phyloP scores from a whole-genome alignment of 2,329 filamentous ascomycete species.

The Chalaropsis ovoidea region DNA sequence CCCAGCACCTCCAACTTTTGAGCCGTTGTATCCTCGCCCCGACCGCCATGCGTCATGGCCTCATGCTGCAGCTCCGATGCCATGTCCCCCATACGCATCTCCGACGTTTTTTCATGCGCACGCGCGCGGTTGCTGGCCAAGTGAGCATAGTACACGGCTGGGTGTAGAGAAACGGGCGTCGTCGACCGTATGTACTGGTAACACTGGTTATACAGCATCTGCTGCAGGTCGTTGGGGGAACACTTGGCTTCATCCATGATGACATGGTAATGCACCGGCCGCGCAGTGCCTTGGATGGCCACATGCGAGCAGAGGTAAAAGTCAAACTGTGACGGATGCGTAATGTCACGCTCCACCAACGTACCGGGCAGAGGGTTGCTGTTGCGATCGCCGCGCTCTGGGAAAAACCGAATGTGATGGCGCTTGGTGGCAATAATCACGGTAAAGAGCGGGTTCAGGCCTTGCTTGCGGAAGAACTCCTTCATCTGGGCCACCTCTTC shows the following conservation, averaged over 20 bases:
- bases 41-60: not conserved
- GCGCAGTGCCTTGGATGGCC: slow-evolving; percentile 87
- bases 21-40: not conserved
- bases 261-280: slow-evolving; percentile 86
- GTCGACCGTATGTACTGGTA: slow-evolving; percentile 90
- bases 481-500: slow-evolving; percentile 68
- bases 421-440: slow-evolving; percentile 87
- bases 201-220: slow-evolving; percentile 87
- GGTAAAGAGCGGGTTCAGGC: slow-evolving; percentile 56
- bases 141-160: slow-evolving; percentile 93
- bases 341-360: slow-evolving; percentile 79
- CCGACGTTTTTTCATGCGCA: slow-evolving; percentile 52
- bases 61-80: slow-evolving; percentile 10
- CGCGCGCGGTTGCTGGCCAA: slow-evolving; percentile 72
- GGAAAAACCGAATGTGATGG: slow-evolving; percentile 90
- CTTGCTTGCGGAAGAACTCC: slow-evolving; percentile 39
- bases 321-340: slow-evolving; percentile 81
- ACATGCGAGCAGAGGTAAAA: slow-evolving; percentile 57
- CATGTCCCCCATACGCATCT: slow-evolving; percentile 12
- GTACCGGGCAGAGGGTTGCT: slow-evolving; percentile 78
- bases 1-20: slow-evolving; percentile 12
- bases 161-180: slow-evolving; percentile 79
- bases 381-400: slow-evolving; percentile 58
- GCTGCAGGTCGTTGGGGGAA: slow-evolving; percentile 59
- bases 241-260: slow-evolving; percentile 70